phyloP scores from a whole-genome alignment of 2,329 filamentous ascomycete genomes.

The Fusarium sp. region DNA sequence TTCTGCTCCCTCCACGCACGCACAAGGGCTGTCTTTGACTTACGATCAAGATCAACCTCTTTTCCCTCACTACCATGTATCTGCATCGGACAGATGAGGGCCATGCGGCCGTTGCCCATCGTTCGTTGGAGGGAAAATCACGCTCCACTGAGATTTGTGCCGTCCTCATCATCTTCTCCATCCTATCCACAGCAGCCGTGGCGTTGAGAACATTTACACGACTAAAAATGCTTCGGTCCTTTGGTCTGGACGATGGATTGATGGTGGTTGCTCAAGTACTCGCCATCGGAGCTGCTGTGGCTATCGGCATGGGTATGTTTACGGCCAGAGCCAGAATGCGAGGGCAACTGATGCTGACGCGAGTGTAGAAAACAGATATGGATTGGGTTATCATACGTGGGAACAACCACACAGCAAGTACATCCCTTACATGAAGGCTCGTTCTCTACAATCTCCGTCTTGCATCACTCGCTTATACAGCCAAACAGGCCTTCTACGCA shows the following conservation, averaged over 20 bases:
- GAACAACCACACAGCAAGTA: slow-evolving; percentile 6
- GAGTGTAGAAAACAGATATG: slow-evolving; percentile 10
- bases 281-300: not conserved
- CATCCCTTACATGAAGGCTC: slow-evolving; percentile 24
- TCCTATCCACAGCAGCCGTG: slow-evolving; percentile 8
- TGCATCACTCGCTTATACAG: not conserved
- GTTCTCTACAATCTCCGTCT: not conserved
- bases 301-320: slow-evolving; percentile 21
- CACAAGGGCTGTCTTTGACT: not conserved
- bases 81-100: not conserved
- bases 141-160: slow-evolving; percentile 16
- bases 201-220: slow-evolving; percentile 12
- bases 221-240: slow-evolving; percentile 3
- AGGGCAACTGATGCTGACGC: not conserved
- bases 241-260: slow-evolving; percentile 21
- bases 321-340: fast-evolving
- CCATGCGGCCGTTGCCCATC: not conserved
- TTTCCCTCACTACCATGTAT: not conserved
- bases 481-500: slow-evolving; percentile 9
- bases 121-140: not conserved
- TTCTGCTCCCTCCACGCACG: not conserved
- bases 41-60: too few species aligned
- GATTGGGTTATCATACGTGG: slow-evolving; percentile 21
- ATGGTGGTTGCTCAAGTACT: slow-evolving; percentile 17
- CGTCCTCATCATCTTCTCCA: slow-evolving; percentile 9